Evolutionary conservation across 108 stramenopile species (phyloP), one percentile per base, ranked within the genome.

Genomic region (Nitzschia sp.): DNA sequence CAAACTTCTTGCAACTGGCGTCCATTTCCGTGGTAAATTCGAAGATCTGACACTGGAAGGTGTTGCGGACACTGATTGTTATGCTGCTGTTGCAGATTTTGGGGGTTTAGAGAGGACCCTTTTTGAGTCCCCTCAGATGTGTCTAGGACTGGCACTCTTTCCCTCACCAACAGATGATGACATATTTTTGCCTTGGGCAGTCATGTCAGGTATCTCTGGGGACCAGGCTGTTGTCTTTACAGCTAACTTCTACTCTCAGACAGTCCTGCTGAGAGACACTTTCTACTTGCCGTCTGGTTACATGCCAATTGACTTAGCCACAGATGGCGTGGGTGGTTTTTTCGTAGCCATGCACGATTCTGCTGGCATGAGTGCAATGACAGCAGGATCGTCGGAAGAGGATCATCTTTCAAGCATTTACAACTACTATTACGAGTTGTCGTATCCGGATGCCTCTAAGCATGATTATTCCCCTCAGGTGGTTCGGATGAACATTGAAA

Each of bases 31-130:
- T n/a, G n/a, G 26, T 2, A 29, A 25, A 12, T 58, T 40, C 37
- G 29, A 58, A 2, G 57, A 58, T 40, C 22, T 58, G 3, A 58
- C 26, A 2, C 3, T 58, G 57, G 34, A 58, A 58, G 57, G 57
- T 6, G 10, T n/a, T 9, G 26, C 64, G 10, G 64, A 65, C n/a
- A 65, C 51, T 26, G 64, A 65, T 52, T 65, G 64, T 53, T 65
- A 65, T 53, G 34, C 52, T 38, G 43, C 62, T 10, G 7, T 46
- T 12, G 64, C 51, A 1, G 44, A 65, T 29, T 14, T 25, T 7
- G 17, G 22, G 15, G 64, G 51, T 0, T 65, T 65, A 1, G 64
- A 53, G 15, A 34, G 50, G 17, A 29, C 29, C 0, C 11, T 39
- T 8, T 65, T 52, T 34, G 64, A 65, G 7, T 22, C 51, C 26